Evolutionary conservation across 23 red algal genomes (phyloP).

Genomic region (Cyanidiococcus yangmingshanensis): DNA sequence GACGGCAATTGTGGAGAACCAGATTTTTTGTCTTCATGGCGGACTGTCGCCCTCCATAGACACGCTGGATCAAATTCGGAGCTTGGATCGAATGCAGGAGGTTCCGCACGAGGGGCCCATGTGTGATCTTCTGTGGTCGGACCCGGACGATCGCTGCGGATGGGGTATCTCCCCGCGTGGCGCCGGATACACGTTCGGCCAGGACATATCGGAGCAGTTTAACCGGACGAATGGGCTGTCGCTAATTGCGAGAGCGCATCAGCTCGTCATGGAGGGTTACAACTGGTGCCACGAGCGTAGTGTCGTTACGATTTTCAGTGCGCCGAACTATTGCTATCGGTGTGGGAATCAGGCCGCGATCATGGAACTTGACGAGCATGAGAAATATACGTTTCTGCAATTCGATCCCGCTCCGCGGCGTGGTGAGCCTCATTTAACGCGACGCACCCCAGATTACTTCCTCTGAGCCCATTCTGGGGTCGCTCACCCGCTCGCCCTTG

Average conservation of each 20-base stretch:
- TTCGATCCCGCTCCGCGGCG: constrained; percentile 97
- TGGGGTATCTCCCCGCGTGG: constrained; percentile 95
- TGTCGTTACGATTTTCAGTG: constrained; percentile 90
- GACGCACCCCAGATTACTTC: constrained; percentile 93
- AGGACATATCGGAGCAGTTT: constrained; percentile 98
- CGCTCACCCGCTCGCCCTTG: too few species aligned
- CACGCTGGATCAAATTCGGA: constrained; percentile 91
- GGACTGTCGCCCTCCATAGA: constrained; percentile 94
- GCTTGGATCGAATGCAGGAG: constrained; percentile 94
- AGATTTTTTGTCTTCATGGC: constrained; percentile 94
- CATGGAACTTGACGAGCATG: constrained; percentile 56
- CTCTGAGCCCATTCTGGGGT: constrained; percentile 38
- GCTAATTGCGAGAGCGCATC: constrained; percentile 86
- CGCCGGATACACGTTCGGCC: constrained; percentile 94
- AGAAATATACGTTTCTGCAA: constrained; percentile 98
- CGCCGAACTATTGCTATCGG: constrained; percentile 95
- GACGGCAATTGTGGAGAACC: constrained; percentile 85
- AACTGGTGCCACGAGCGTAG: constrained; percentile 87
- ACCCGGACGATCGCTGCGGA: constrained; percentile 97
- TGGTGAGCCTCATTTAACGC: constrained; percentile 87
- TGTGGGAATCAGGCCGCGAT: constrained; percentile 50
- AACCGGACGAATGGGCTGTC: constrained; percentile 77
- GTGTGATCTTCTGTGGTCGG: constrained; percentile 98
- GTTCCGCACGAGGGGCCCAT: constrained; percentile 98
- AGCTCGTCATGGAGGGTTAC: constrained; percentile 99